phyloP scores from a whole-genome alignment of 129 eudicot species.

The Escallonia herrerae region DNA sequence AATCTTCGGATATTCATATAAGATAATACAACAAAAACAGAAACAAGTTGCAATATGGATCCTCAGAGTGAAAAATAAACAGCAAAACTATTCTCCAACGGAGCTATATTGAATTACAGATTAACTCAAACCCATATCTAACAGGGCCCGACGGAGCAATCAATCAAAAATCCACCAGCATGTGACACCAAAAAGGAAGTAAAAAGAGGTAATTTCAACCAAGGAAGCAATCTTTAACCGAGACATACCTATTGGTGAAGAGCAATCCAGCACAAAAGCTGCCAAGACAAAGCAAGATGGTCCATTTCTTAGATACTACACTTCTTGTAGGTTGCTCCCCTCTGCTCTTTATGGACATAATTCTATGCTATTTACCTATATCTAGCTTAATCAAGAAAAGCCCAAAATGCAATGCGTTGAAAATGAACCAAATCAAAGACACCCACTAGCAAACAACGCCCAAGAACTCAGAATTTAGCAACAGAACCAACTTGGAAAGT shows the following conservation, averaged over 20 bases:
- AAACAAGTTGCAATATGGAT: not conserved
- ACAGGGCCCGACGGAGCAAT: not conserved
- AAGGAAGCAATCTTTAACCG: no score
- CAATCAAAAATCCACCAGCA: not conserved
- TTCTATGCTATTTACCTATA: conserved; percentile 3
- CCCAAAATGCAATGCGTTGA: conserved; percentile 5
- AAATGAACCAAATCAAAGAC: conserved; percentile 3
- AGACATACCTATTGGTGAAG: conserved; percentile 75
- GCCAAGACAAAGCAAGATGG: conserved; percentile 62
- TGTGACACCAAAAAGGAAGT: not conserved
- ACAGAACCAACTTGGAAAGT: not conserved
- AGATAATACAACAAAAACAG: not conserved
- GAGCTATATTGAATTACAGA: not conserved
- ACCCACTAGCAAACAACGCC: conserved; percentile 22
- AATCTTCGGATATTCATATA: not conserved
- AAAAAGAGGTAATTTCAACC: not conserved
- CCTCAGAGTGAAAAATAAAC: not conserved
- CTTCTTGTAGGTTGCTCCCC: conserved; percentile 59
- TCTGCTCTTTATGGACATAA: conserved; percentile 53
- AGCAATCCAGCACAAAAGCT: conserved; percentile 82
- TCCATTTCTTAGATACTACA: conserved; percentile 54
- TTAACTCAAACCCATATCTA: not conserved
- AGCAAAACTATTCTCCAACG: not conserved
- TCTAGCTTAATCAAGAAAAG: conserved; percentile 10
- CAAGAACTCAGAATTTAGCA: conserved; percentile 9